Evolutionary conservation across 805 yeast genomes (phyloP).

Genomic region (Starmerella geochares): DNA sequence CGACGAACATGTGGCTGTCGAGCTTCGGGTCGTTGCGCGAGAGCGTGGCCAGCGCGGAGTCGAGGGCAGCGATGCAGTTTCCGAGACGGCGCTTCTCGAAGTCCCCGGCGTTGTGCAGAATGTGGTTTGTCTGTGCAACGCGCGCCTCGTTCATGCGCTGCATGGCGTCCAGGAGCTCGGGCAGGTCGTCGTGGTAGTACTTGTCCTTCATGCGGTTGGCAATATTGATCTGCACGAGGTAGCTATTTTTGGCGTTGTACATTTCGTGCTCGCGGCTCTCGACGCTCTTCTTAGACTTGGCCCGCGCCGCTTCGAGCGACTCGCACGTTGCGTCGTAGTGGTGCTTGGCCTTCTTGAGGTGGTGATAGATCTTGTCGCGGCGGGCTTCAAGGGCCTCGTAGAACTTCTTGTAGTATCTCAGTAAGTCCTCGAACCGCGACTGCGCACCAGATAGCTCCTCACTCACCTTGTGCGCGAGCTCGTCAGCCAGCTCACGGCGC

Average conservation of each 20-base stretch:
- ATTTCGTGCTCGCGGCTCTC: slow-evolving; percentile 62
- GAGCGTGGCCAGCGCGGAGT: slow-evolving; percentile 45
- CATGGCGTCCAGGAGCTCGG: slow-evolving; percentile 72
- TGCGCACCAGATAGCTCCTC: slow-evolving; percentile 50
- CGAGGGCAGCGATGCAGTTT: slow-evolving; percentile 35
- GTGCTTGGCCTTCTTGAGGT: slow-evolving; percentile 55
- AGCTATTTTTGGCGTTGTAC: slow-evolving; percentile 80
- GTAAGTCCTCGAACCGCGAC: slow-evolving; percentile 43
- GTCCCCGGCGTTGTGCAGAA: slow-evolving; percentile 50
- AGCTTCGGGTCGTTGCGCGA: slow-evolving; percentile 60
- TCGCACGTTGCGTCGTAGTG: slow-evolving; percentile 74
- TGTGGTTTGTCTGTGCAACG: slow-evolving; percentile 57
- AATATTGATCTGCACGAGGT: slow-evolving; percentile 66
- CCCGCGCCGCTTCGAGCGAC: slow-evolving; percentile 67
- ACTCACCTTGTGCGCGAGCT: slow-evolving; percentile 49
- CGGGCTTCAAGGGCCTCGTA: slow-evolving; percentile 47
- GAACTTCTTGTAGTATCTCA: slow-evolving; percentile 47
- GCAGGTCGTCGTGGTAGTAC: slow-evolving; percentile 83
- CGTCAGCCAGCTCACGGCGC: slow-evolving; percentile 47
- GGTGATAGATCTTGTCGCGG: slow-evolving; percentile 42
- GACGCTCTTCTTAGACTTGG: slow-evolving; percentile 57
- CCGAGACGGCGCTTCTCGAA: slow-evolving; percentile 51
- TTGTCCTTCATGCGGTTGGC: slow-evolving; percentile 90
- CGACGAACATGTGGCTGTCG: slow-evolving; percentile 83
- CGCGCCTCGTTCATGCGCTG: slow-evolving; percentile 78